Conservation (phyloP, 2,329 filamentous ascomycete genomes). For the Penicillium psychrosexuale region DNA sequence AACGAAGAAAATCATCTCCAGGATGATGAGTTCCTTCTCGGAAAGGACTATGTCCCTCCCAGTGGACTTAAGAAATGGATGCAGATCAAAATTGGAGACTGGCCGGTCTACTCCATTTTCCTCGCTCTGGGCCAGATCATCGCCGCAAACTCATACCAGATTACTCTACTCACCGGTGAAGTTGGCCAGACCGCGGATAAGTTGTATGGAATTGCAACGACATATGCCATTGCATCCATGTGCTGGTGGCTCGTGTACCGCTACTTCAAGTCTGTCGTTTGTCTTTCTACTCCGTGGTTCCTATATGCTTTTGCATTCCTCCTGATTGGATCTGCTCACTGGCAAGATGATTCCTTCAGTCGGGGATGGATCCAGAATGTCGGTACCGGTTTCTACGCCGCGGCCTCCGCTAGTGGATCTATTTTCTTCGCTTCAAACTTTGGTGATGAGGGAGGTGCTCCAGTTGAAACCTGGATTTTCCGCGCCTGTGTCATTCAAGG, state of each 20-base stretch:
- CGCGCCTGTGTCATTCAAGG: constrained; percentile 65
- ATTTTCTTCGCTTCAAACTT: constrained; percentile 67
- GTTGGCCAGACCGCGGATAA: constrained; percentile 58
- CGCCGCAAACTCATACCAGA: constrained; percentile 65
- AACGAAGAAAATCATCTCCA: constrained; percentile 32
- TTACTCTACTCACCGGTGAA: constrained; percentile 66
- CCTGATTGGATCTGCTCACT: constrained; percentile 59
- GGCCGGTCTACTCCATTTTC: constrained; percentile 63
- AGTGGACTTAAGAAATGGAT: constrained; percentile 56
- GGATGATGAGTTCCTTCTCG: constrained; percentile 56
- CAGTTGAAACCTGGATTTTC: constrained; percentile 63
- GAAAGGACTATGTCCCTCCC: constrained; percentile 56
- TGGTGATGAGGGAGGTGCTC: constrained; percentile 60
- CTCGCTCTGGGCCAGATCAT: constrained; percentile 62
- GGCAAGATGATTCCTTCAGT: constrained; percentile 36
- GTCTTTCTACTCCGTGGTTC: constrained; percentile 58
- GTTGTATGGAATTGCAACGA: constrained; percentile 59
- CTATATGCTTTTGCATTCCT: constrained; percentile 63
- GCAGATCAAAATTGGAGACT: constrained; percentile 57
- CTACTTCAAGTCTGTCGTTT: constrained; percentile 54
- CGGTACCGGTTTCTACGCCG: constrained; percentile 60
- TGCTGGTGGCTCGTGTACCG: constrained; percentile 64
- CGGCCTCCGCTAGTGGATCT: constrained; percentile 60
- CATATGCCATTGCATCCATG: constrained; percentile 58
- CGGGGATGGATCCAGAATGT: constrained; percentile 58